Conservation (phyloP, 129 eudicot species). For the Centaurea solstitialis region DNA sequence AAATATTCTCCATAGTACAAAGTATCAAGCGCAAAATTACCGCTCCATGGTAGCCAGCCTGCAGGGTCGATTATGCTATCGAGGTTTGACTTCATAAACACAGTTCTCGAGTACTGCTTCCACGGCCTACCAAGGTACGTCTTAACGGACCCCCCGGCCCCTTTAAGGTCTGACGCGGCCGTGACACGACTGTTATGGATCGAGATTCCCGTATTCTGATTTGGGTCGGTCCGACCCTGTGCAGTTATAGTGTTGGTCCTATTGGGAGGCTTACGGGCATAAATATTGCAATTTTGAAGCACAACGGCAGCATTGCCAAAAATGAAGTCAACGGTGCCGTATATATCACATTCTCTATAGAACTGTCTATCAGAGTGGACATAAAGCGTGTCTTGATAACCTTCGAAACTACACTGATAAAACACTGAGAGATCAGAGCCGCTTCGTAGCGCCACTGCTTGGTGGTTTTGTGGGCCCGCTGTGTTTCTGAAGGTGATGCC, state of each 20-base stretch:
- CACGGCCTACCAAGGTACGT: slow-evolving; percentile 59
- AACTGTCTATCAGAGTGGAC: slow-evolving; percentile 44
- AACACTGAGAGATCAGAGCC: slow-evolving; percentile 61
- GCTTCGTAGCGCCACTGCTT: slow-evolving; percentile 57
- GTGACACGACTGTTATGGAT: slow-evolving; percentile 53
- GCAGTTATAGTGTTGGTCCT: slow-evolving; percentile 53
- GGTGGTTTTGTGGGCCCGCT: slow-evolving; percentile 54
- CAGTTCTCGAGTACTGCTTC: slow-evolving; percentile 50
- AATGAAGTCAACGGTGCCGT: slow-evolving; percentile 59
- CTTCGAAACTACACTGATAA: slow-evolving; percentile 64
- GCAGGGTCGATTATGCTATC: slow-evolving; percentile 44
- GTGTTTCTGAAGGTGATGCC: slow-evolving; percentile 54
- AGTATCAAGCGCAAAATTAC: slow-evolving; percentile 45
- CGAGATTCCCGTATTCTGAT: slow-evolving; percentile 56
- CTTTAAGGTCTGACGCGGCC: slow-evolving; percentile 34
- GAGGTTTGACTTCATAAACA: slow-evolving; percentile 37
- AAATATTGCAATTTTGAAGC: slow-evolving; percentile 58
- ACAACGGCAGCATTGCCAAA: slow-evolving; percentile 57
- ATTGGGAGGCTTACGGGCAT: slow-evolving; percentile 48
- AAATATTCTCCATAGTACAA: slow-evolving; percentile 53
- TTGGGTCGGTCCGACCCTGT: slow-evolving; percentile 60
- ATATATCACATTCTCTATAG: slow-evolving; percentile 49
- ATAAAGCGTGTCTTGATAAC: slow-evolving; percentile 65
- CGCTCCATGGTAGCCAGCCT: slow-evolving; percentile 60
- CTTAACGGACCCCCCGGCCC: slow-evolving; percentile 35